Evolutionary conservation across 2,329 filamentous ascomycete genomes (phyloP).

Genomic region (Trichoderma atroviride): DNA sequence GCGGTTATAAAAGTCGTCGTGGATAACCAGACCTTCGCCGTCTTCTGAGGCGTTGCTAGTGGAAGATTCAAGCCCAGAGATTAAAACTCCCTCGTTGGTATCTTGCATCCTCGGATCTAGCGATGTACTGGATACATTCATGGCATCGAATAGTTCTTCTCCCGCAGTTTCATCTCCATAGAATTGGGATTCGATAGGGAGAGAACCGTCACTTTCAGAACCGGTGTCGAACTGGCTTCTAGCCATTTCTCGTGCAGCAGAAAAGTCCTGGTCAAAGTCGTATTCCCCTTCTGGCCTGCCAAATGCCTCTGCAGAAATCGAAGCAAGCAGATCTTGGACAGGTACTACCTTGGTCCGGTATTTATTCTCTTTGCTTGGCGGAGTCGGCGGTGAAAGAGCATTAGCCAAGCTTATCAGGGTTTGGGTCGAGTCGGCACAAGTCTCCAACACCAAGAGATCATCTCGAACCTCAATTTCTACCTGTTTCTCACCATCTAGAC

Average conservation of each 20-base stretch:
- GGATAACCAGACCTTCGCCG: slow-evolving; percentile 67
- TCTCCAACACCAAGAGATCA: slow-evolving; percentile 86
- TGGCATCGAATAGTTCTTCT: slow-evolving; percentile 55
- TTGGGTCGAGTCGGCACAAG: slow-evolving; percentile 95
- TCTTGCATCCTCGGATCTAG: slow-evolving; percentile 41
- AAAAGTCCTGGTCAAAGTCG: slow-evolving; percentile 66
- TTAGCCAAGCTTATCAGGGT: slow-evolving; percentile 80
- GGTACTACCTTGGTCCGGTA: slow-evolving; percentile 87
- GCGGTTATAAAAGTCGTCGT: slow-evolving; percentile 76
- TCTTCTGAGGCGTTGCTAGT: slow-evolving; percentile 50
- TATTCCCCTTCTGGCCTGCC: slow-evolving; percentile 62
- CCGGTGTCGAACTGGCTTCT: slow-evolving; percentile 41
- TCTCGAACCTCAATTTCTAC: slow-evolving; percentile 82
- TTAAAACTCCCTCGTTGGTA: slow-evolving; percentile 42
- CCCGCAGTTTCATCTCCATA: slow-evolving; percentile 48
- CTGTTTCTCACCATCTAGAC: slow-evolving; percentile 60
- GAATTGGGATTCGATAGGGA: slow-evolving; percentile 50
- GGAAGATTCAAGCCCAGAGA: slow-evolving; percentile 39
- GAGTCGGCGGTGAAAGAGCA: slow-evolving; percentile 78
- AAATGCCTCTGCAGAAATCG: slow-evolving; percentile 86
- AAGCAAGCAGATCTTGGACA: slow-evolving; percentile 84
- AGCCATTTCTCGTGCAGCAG: slow-evolving; percentile 53
- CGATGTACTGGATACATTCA: slow-evolving; percentile 40
- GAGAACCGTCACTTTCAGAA: slow-evolving; percentile 40
- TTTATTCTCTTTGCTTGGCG: slow-evolving; percentile 79